Conservation (phyloP, 495 filamentous ascomycete genomes). For the Arthonia radiata region DNA sequence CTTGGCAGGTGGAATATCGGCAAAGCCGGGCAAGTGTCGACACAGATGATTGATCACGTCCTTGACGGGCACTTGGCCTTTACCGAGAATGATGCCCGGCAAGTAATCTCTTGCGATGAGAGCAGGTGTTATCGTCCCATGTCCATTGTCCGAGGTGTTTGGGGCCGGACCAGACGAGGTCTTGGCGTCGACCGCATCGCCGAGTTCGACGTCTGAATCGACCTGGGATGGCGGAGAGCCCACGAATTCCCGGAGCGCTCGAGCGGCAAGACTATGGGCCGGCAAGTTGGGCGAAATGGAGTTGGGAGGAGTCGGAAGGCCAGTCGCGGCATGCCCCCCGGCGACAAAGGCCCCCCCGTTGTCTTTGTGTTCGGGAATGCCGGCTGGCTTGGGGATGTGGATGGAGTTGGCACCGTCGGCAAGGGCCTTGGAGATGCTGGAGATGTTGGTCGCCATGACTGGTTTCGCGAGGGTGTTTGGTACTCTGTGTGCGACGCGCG, state of each 20-base stretch:
- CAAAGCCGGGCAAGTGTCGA: slow-evolving; percentile 79
- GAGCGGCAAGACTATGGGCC: slow-evolving; percentile 48
- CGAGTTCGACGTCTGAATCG: slow-evolving; percentile 73
- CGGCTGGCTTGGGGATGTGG: slow-evolving; percentile 43
- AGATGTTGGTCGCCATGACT: too few relatives aligned
- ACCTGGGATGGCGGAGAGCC: slow-evolving; percentile 34
- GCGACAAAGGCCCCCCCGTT: slow-evolving; percentile 36
- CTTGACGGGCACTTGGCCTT: slow-evolving; percentile 82
- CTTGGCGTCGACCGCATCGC: slow-evolving; percentile 35
- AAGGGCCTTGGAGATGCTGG: slow-evolving; percentile 37
- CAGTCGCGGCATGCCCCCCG: slow-evolving; percentile 27
- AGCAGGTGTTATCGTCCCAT: slow-evolving; percentile 62
- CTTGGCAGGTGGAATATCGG: slow-evolving; percentile 72
- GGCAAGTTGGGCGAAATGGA: slow-evolving; percentile 81
- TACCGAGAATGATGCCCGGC: slow-evolving; percentile 64
- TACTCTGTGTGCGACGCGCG: too few relatives aligned
- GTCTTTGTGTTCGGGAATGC: slow-evolving; percentile 25
- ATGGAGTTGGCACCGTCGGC: slow-evolving; percentile 34
- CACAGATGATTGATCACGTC: slow-evolving; percentile 86
- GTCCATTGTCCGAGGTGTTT: slow-evolving; percentile 37
- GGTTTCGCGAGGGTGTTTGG: too few relatives aligned
- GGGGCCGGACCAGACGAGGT: slow-evolving; percentile 14
- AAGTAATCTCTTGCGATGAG: slow-evolving; percentile 83
- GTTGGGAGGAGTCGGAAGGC: slow-evolving; percentile 80
- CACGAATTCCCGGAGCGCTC: slow-evolving; percentile 18